Evolutionary conservation across 192 early-diverging fungal genomes (phyloP).

Genomic region (Thoreauomyces humboldtii): DNA sequence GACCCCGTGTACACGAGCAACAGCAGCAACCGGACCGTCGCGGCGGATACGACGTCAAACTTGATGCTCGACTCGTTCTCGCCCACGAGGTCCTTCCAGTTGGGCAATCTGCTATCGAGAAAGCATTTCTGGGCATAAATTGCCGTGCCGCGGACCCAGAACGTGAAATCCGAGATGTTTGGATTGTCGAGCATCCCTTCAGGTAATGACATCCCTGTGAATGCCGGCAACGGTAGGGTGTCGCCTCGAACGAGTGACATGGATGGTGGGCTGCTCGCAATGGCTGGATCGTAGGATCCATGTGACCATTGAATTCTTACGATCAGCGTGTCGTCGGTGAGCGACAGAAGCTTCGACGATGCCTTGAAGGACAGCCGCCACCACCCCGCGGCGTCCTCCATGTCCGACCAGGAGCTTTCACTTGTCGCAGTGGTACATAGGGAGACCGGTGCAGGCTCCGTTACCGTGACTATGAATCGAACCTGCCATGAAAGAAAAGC

Average conservation of each 20-base stretch:
- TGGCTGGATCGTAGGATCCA: background rate
- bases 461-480: constrained; percentile 1
- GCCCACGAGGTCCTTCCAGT: background rate
- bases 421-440: background rate
- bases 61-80: background rate
- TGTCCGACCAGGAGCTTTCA: background rate
- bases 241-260: background rate
- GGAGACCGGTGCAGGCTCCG: background rate
- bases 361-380: constrained; percentile 1
- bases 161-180: constrained; percentile 20
- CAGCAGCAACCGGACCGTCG: constrained; percentile 11
- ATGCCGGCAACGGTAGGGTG: background rate
- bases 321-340: constrained; percentile 2
- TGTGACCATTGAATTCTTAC: too few relatives aligned
- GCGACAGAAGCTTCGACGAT: background rate
- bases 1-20: constrained; percentile 21
- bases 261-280: background rate
- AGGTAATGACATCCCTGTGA: background rate
- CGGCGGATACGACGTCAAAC: background rate
- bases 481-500: background rate
- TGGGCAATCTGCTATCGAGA: constrained; percentile 6
- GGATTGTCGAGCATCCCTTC: constrained; percentile 21
- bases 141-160: background rate
- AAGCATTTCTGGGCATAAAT: constrained; percentile 27
- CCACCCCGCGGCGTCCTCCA: constrained; percentile 8